Conservation (phyloP, 768 basidiomycete genomes). For the Tricholoma hemisulphureum region DNA sequence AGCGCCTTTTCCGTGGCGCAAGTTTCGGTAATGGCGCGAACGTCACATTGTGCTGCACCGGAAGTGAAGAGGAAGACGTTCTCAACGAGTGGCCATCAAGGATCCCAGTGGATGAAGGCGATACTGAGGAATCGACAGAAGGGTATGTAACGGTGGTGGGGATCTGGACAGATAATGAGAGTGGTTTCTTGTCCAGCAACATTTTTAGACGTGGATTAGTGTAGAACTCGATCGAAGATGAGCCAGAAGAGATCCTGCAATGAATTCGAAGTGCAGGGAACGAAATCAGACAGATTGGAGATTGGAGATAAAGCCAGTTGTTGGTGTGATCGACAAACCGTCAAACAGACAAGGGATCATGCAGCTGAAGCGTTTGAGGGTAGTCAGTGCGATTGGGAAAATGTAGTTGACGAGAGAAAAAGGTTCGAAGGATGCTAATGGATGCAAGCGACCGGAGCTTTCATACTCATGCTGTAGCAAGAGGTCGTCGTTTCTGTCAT, state of each 20-base stretch:
- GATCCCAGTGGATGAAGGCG: constrained; percentile 23
- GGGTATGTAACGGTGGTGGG: neutral
- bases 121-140: constrained; percentile 4
- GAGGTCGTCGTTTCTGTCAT: no score
- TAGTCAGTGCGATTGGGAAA: neutral
- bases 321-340: neutral
- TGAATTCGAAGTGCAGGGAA: neutral
- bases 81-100: constrained; percentile 52
- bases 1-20: constrained; percentile 49
- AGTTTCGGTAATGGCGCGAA: constrained; percentile 61
- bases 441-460: neutral
- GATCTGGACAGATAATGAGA: constrained; percentile 1
- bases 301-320: neutral
- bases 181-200: neutral
- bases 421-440: neutral
- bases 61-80: constrained; percentile 33
- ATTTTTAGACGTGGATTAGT: neutral
- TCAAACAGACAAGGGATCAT: neutral
- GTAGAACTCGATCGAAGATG: neutral
- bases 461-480: neutral
- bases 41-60: constrained; percentile 39
- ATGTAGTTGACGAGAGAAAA: neutral
- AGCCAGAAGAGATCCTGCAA: neutral
- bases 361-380: neutral
- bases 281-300: no score